Conservation (phyloP, 2,329 filamentous ascomycete species). For the Botrytis byssoidea region DNA sequence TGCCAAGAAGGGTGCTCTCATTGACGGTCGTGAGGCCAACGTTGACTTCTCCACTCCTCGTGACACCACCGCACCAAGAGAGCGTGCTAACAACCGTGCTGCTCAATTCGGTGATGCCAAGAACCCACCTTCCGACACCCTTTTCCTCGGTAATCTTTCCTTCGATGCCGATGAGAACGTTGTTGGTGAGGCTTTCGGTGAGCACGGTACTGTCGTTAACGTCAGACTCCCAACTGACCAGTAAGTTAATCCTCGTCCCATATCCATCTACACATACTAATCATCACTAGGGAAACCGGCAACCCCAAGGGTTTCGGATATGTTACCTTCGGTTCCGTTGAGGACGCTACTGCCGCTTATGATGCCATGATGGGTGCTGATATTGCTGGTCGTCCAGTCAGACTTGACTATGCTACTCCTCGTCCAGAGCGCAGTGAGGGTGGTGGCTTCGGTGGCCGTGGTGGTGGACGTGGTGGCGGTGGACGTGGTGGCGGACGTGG, state of each 20-base stretch:
- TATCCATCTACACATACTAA: constrained; percentile 31
- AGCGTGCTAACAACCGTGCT: constrained; percentile 51
- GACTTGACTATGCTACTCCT: constrained; percentile 66
- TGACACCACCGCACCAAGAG: constrained; percentile 47
- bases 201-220: constrained; percentile 61
- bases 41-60: constrained; percentile 68
- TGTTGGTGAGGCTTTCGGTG: constrained; percentile 62
- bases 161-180: constrained; percentile 66
- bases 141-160: constrained; percentile 71
- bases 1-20: constrained; percentile 61
- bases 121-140: constrained; percentile 63
- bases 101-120: constrained; percentile 61
- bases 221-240: constrained; percentile 69
- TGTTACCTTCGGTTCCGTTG: constrained; percentile 64
- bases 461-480: constrained; percentile 46
- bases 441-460: constrained; percentile 45
- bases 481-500: constrained; percentile 37
- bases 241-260: constrained; percentile 35
- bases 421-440: constrained; percentile 51
- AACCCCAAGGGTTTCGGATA: constrained; percentile 73
- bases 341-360: constrained; percentile 64
- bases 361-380: constrained; percentile 62
- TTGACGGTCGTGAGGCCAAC: constrained; percentile 67
- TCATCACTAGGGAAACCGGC: constrained; percentile 53
- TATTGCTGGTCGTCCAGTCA: constrained; percentile 62